Percentiles rank a stretch among this genome's conserved stretches.
Conservation (phyloP, 2,329 filamentous ascomycete species). For the Helotiales sp. region DNA sequence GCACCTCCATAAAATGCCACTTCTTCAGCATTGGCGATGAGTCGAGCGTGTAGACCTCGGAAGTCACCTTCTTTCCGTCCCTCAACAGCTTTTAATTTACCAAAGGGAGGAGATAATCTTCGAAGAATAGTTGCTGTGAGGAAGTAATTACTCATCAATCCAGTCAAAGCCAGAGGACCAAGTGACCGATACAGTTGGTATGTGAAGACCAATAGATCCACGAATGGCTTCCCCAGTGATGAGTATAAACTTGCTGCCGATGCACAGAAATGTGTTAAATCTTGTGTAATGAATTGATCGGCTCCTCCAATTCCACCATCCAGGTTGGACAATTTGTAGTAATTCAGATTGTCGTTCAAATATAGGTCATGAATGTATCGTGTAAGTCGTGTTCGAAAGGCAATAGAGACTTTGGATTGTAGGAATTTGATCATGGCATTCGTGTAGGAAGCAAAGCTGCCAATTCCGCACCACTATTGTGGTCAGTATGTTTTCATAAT, state of each 20-base stretch:
- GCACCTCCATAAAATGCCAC: conserved; percentile 97
- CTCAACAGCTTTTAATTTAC: conserved; percentile 94
- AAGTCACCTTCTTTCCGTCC: conserved; percentile 95
- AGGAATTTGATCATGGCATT: conserved; percentile 99
- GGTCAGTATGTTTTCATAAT: conserved; percentile 12
- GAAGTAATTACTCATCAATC: conserved; percentile 90
- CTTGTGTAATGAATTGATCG: conserved; percentile 97
- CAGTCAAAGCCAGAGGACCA: conserved; percentile 82
- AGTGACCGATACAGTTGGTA: conserved; percentile 93
- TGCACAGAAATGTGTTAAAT: conserved; percentile 92
- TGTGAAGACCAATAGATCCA: conserved; percentile 97
- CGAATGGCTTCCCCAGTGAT: conserved; percentile 92
- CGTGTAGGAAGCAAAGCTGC: conserved; percentile 91
- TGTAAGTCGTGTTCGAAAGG: conserved; percentile 91
- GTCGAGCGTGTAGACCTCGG: conserved; percentile 80
- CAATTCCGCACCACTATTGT: conserved; percentile 81
- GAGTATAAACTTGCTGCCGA: conserved; percentile 92
- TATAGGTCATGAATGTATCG: conserved; percentile 98
- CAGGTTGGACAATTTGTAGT: conserved; percentile 91
- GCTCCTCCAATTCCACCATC: conserved; percentile 91
- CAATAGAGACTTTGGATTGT: conserved; percentile 96
- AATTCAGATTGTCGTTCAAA: conserved; percentile 90
- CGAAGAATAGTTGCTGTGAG: conserved; percentile 88
- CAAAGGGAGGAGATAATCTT: conserved; percentile 89
- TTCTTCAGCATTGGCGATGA: conserved; percentile 97